Evolutionary conservation across 1,139 yeast species (phyloP).

Genomic region (Geotrichum klebahnii): DNA sequence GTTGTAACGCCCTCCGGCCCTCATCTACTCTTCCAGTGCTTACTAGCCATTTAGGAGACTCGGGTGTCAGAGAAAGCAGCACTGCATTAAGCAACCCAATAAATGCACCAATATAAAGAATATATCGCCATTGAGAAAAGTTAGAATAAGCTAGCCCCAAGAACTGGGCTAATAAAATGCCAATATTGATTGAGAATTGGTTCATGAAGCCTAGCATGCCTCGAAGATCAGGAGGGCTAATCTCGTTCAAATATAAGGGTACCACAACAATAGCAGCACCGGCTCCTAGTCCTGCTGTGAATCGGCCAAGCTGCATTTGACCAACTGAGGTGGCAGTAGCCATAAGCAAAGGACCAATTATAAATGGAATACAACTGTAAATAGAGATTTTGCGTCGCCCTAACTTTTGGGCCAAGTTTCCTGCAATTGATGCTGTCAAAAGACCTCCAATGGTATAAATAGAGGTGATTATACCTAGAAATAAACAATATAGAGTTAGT

Average conservation of each 20-base stretch:
- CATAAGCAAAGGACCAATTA: slow-evolving; percentile 66
- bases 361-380: slow-evolving; percentile 52
- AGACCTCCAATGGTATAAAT: slow-evolving; percentile 85
- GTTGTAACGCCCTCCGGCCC: slow-evolving; percentile 40
- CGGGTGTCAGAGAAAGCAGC: slow-evolving; percentile 51
- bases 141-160: slow-evolving; percentile 68
- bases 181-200: slow-evolving; percentile 79
- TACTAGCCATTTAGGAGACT: slow-evolving; percentile 79
- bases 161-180: slow-evolving; percentile 73
- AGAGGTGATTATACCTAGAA: slow-evolving; percentile 56
- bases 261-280: slow-evolving; percentile 83
- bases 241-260: slow-evolving; percentile 75
- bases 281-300: slow-evolving; percentile 77
- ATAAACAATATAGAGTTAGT: not conserved
- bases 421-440: slow-evolving; percentile 69
- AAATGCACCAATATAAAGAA: slow-evolving; percentile 56
- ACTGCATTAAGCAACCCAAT: slow-evolving; percentile 52
- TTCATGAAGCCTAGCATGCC: slow-evolving; percentile 86
- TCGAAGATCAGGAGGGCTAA: slow-evolving; percentile 61
- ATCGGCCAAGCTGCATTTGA: slow-evolving; percentile 61
- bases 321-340: slow-evolving; percentile 48
- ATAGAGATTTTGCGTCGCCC: slow-evolving; percentile 64
- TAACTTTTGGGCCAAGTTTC: slow-evolving; percentile 58
- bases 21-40: slow-evolving; percentile 37
- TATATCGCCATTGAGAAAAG: slow-evolving; percentile 63